phyloP scores from a whole-genome alignment of 768 basidiomycete species.

The Mycena amicta region DNA sequence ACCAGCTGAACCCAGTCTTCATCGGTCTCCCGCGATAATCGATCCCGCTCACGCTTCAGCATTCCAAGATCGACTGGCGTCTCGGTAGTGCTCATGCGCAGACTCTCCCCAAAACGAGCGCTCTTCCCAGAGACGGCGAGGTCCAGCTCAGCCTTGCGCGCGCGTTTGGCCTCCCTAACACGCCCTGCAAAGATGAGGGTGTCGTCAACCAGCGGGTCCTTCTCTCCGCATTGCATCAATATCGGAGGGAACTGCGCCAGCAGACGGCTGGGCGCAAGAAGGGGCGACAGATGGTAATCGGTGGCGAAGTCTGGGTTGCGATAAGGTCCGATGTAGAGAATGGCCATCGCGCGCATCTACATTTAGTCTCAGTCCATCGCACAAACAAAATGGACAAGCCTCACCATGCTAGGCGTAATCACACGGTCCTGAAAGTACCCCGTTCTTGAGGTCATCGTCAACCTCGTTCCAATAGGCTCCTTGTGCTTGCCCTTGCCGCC shows the following conservation, averaged over 20 bases:
- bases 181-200: slow-evolving; percentile 96
- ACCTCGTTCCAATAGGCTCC: slow-evolving; percentile 77
- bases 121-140: slow-evolving; percentile 61
- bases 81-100: slow-evolving; percentile 60
- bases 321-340: slow-evolving; percentile 92
- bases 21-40: slow-evolving; percentile 70
- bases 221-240: slow-evolving; percentile 94
- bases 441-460: slow-evolving; percentile 94
- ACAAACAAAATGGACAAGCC: too few relatives aligned
- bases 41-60: slow-evolving; percentile 61
- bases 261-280: slow-evolving; percentile 80
- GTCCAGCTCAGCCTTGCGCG: slow-evolving; percentile 75
- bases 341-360: slow-evolving; percentile 99
- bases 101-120: slow-evolving; percentile 60
- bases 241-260: slow-evolving; percentile 94
- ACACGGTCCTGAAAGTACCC: slow-evolving; percentile 94
- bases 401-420: slow-evolving; percentile 93
- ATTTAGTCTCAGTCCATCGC: too few relatives aligned
- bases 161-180: slow-evolving; percentile 91
- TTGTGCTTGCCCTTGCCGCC: slow-evolving; percentile 41
- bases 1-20: slow-evolving; percentile 95
- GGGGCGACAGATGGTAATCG: slow-evolving; percentile 96
- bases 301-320: slow-evolving; percentile 92
- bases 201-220: slow-evolving; percentile 93
- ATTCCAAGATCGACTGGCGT: slow-evolving; percentile 36